Base-by-base conservation (phyloP, 1,284 basidiomycete species). In the Irpex rosettiformis region DNA sequence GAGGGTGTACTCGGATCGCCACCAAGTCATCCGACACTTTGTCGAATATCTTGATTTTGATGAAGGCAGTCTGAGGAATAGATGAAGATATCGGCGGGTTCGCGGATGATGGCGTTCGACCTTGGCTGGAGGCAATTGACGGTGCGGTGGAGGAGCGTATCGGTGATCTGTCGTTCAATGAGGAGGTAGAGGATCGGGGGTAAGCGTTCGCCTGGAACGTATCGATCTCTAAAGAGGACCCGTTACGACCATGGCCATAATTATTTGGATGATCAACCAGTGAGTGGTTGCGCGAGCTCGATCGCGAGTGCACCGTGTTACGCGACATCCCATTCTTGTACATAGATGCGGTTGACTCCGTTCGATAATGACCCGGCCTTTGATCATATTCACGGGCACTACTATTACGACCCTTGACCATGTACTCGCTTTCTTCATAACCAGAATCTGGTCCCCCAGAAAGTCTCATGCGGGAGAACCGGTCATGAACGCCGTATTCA, bases 11-110 rank as follows among this genome's bases (percentile, higher is more conserved):
- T n/a, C 97, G 88, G 55, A 99, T 94, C 2, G 97, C 96, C 61
- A 99, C 94, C 55, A 99, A 79, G 71, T 98, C 96, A 70, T 98
- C 93, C 25, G 94, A 89, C 60, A 89, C 81, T 29, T 90, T 82
- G 72, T 97, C 91, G 69, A 96, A 97, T 57, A 99, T 94, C 77
- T 99, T 99, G 77, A 99, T 97, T 78, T 98, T 98, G 66, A 98
- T 83, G 74, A 95, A 96, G 37, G 93, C 86, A 37, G 91, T 86
- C 66, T 91, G 88, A 13, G 86, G 83, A 65, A 89, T 90, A 56
- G 79, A 81, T 16, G 84, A 83, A 47, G 88, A 91, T 66, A 91
- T 88, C n/a, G 85, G 78, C 7, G 88, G 89, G 65, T 82, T 88
- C 5, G 81, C 80, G 24, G 73, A 76, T 28, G 83, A 85, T 13